Conservation (phyloP, 345 rosid species). For the Lepidium aucheri region DNA sequence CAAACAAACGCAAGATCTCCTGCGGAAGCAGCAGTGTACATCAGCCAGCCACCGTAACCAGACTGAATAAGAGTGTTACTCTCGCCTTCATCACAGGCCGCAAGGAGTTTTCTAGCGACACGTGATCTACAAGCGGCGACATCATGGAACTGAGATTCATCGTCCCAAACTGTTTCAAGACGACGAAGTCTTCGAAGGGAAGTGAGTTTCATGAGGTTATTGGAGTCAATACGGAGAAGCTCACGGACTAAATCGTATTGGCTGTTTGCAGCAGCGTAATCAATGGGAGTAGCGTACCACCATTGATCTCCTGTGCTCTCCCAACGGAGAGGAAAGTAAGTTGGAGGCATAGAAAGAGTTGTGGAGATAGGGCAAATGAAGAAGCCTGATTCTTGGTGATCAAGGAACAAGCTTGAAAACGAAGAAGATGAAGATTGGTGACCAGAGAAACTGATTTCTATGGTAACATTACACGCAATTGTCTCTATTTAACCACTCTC, state of each 20-base stretch:
- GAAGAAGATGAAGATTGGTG: neutral
- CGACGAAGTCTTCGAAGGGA: conserved; percentile 89
- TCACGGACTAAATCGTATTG: conserved; percentile 84
- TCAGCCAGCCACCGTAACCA: conserved; percentile 88
- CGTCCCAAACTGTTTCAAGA: conserved; percentile 95
- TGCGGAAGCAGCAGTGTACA: conserved; percentile 94
- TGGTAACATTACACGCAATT: too few species aligned
- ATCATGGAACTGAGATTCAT: conserved; percentile 56
- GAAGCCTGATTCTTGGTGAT: conserved; percentile 1
- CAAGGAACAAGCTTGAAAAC: conserved; percentile 18
- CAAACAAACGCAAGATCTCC: conserved; percentile 64
- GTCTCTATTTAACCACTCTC: too few species aligned
- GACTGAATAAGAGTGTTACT: conserved; percentile 58
- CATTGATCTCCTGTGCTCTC: conserved; percentile 95
- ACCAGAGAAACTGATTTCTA: neutral
- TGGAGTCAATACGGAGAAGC: conserved; percentile 73
- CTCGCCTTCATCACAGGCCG: conserved; percentile 49
- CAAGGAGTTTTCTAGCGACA: conserved; percentile 63
- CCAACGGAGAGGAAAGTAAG: conserved; percentile 83
- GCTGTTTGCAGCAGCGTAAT: conserved; percentile 90
- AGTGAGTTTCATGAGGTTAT: conserved; percentile 85
- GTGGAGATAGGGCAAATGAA: neutral
- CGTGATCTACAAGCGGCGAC: conserved; percentile 58
- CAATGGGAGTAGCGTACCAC: conserved; percentile 98
- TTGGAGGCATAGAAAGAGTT: conserved; percentile 43